phyloP scores from a whole-genome alignment of 805 yeast genomes.

The Pichia heedii region DNA sequence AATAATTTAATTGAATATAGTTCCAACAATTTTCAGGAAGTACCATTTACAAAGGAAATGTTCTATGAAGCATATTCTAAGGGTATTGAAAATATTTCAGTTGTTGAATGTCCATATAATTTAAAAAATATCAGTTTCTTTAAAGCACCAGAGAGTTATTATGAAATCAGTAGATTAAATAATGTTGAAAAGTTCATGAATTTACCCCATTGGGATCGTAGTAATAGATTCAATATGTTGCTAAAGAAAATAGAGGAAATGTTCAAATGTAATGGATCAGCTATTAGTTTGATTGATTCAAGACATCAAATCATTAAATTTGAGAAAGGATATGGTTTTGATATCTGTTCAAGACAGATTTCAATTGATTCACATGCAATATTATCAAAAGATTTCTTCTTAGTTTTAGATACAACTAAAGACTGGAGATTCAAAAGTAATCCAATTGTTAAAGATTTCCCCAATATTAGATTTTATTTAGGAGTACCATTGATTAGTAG shows the following conservation, averaged over 20 bases:
- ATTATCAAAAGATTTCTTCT: conserved; percentile 45
- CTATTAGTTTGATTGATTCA: conserved; percentile 49
- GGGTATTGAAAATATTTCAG: conserved; percentile 49
- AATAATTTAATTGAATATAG: not conserved
- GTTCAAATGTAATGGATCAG: conserved; percentile 42
- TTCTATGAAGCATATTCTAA: conserved; percentile 47
- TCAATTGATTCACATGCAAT: conserved; percentile 66
- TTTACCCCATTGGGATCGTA: conserved; percentile 42
- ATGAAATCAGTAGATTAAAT: conserved; percentile 38
- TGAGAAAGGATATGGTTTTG: conserved; percentile 38
- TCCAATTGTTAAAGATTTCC: conserved; percentile 57
- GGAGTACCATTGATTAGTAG: conserved; percentile 47
- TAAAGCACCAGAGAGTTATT: conserved; percentile 50
- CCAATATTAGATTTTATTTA: conserved; percentile 51
- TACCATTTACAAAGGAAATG: conserved; percentile 40
- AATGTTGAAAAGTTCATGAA: conserved; percentile 33
- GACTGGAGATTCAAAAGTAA: conserved; percentile 64
- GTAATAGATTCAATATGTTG: conserved; percentile 30
- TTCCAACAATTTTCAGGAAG: conserved; percentile 8
- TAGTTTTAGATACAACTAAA: conserved; percentile 47
- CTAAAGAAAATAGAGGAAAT: conserved; percentile 31
- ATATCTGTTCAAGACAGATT: conserved; percentile 43
- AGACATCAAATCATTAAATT: conserved; percentile 40
- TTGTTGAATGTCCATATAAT: conserved; percentile 48
- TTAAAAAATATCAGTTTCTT: conserved; percentile 38